These are phyloP conservation scores for Arthrocladium fulminans DNA, from an alignment of 2,329 filamentous ascomycete species.

Conservation along the genomic window DNA sequence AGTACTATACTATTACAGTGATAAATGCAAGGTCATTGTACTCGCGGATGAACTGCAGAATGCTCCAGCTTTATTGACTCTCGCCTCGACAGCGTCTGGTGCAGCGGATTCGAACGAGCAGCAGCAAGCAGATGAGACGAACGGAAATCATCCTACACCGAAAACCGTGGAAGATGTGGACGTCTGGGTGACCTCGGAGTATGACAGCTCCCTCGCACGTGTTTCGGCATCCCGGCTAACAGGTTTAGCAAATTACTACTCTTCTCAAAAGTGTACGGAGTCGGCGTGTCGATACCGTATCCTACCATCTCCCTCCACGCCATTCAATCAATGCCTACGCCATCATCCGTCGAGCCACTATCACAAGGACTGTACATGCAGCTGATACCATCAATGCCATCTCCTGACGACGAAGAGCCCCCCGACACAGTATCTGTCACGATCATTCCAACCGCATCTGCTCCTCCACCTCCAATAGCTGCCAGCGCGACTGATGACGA, in stretches of 20 bases:
- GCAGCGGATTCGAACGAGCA: constrained; percentile 14
- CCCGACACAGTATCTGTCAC: constrained; percentile 37
- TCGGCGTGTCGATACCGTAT: constrained; percentile 40
- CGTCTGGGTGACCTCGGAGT: constrained; percentile 43
- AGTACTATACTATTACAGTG: constrained; percentile 40
- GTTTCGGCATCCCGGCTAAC: constrained; percentile 6
- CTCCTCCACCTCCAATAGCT: constrained; percentile 12
- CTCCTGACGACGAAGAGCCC: constrained; percentile 28
- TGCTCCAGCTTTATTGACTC: constrained; percentile 26
- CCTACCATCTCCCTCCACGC: constrained; percentile 42
- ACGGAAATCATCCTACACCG: constrained; percentile 12
- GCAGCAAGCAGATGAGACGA: constrained; percentile 5
- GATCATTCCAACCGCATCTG: constrained; percentile 30
- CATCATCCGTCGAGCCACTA: constrained; percentile 23
- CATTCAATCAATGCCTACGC: constrained; percentile 36
- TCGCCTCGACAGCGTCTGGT: constrained; percentile 11
- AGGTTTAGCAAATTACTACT: constrained; percentile 36
- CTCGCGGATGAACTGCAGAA: constrained; percentile 32
- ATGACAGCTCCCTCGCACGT: constrained; percentile 12
- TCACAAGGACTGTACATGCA: constrained; percentile 43
- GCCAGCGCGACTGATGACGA: constrained; percentile 15
- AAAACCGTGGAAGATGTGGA: constrained; percentile 33
- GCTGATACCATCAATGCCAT: constrained; percentile 28
- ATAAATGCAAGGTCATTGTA: constrained; percentile 37
- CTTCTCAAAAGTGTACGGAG: constrained; percentile 28